Evolutionary conservation across 2,329 filamentous ascomycete genomes (phyloP), one percentile per base, ranked within the genome.

Genomic region (Teratosphaeria gauchensis): DNA sequence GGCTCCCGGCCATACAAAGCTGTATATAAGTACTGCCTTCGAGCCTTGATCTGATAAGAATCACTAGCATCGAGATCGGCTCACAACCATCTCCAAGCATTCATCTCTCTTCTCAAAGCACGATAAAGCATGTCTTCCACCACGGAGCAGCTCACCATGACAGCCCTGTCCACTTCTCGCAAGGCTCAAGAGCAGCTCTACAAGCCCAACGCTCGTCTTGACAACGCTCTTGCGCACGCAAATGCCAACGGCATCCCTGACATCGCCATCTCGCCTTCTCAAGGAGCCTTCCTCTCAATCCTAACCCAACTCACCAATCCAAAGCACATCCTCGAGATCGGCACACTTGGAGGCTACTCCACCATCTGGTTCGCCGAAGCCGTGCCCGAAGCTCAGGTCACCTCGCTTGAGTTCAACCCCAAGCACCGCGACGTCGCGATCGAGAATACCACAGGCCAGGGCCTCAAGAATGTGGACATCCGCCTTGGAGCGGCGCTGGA

Each of bases 311-410:
- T 63, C n/a, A 24, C 54, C n/a, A 42, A 57, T 14, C 62, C 62
- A 14, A 62, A 62, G 46, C 21, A 48, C n/a, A 71, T 78, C 2
- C 77, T 84, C 38, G 82, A 84, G 65, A 71, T 84, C 54, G 82
- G 82, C 28, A 83, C 80, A 0, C 67, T 84, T 30, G 81, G 81
- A 12, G 81, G 76, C 7, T 84, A 82, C 67, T 77, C 76, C 1
- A 75, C 78, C 14, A 79, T 83, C 57, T 83, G 78, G 74, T 73
- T 84, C 54, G 80, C 80, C 2, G 68, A 67, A 21, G 65, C 71
- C 12, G 69, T 67, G 11, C 71, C 73, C 0, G 65, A 70, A 21
- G 64, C 73, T 4, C 66, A 74, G 19, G 75, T 84, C 16, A 82
- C 78, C 0, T 81, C 74, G 53, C 73, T 84, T 54, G 81, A 84